These are phyloP conservation scores for Naganishia onofrii DNA, from an alignment of 768 basidiomycete genomes.

Conservation along the genomic window DNA sequence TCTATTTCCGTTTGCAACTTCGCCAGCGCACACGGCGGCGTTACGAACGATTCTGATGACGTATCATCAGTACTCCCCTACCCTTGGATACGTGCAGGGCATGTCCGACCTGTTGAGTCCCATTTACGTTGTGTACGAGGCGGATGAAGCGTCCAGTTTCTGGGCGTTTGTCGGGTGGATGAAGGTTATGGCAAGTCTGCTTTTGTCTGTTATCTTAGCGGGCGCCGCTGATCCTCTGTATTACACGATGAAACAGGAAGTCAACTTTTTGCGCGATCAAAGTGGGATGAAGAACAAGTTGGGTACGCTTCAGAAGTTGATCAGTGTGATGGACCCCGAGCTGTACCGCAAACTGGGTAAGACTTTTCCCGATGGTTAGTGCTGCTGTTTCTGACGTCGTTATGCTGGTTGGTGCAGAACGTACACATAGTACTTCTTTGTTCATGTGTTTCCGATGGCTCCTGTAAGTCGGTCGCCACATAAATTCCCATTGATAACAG, in stretches of 20 bases:
- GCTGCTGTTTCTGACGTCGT: background rate
- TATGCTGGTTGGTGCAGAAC: constrained; percentile 58
- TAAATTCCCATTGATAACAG: background rate
- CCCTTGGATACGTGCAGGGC: constrained; percentile 88
- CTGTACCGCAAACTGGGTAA: constrained; percentile 73
- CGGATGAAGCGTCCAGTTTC: constrained; percentile 85
- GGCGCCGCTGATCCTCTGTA: background rate
- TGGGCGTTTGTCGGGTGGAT: constrained; percentile 96
- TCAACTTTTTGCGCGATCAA: constrained; percentile 93
- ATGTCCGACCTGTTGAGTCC: constrained; percentile 97
- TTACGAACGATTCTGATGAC: constrained; percentile 81
- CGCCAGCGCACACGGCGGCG: constrained; percentile 72
- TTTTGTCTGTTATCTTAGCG: background rate
- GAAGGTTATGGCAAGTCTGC: constrained; percentile 77
- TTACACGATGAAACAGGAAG: constrained; percentile 60
- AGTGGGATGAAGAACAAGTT: constrained; percentile 97
- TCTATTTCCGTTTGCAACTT: background rate
- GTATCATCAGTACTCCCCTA: constrained; percentile 50
- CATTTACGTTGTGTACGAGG: constrained; percentile 83
- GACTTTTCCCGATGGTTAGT: constrained; percentile 1
- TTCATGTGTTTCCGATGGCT: constrained; percentile 96
- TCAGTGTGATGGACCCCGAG: constrained; percentile 92
- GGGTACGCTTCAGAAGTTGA: constrained; percentile 80
- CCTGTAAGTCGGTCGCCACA: constrained; percentile 30
- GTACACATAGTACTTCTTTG: constrained; percentile 80